Conservation (phyloP, 768 basidiomycete genomes). For the Suillus variegatus region DNA sequence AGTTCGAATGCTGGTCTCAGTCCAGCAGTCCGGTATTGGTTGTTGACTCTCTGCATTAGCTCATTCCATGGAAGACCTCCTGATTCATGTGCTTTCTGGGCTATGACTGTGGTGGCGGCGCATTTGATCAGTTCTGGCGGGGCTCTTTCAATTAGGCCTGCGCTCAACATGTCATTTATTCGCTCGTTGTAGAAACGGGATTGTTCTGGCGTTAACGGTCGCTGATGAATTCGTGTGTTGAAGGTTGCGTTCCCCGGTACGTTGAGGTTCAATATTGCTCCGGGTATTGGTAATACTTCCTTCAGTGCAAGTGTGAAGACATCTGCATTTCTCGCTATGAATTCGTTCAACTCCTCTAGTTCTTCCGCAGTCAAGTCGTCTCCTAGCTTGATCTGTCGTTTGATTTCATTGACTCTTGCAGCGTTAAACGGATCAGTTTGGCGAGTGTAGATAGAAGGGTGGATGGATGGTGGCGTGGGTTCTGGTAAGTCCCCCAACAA, state of each 20-base stretch:
- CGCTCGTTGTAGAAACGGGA: not conserved
- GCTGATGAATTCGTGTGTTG: not conserved
- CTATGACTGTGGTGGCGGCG: constrained; percentile 31
- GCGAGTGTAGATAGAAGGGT: not conserved
- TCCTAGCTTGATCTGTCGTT: constrained; percentile 28
- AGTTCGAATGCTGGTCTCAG: not conserved
- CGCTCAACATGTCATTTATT: not conserved
- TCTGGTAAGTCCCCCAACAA: not conserved
- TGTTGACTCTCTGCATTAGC: constrained; percentile 29
- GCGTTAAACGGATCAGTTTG: constrained; percentile 8
- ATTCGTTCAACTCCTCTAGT: constrained; percentile 21
- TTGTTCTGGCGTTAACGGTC: constrained; percentile 4
- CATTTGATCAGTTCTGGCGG: not conserved
- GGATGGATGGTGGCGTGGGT: not conserved
- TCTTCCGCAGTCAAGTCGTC: constrained; percentile 23
- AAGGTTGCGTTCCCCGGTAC: not conserved
- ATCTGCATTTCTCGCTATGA: constrained; percentile 36
- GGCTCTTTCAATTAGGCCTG: not conserved
- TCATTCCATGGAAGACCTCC: not conserved
- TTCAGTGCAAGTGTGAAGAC: constrained; percentile 40
- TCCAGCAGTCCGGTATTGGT: constrained; percentile 15
- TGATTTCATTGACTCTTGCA: constrained; percentile 20
- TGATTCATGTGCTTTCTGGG: constrained; percentile 26
- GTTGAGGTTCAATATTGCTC: not conserved
- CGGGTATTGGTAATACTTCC: constrained; percentile 34